Conservation (phyloP, 371 early-diverging fungal genomes). For the Chytridiales sp. region DNA sequence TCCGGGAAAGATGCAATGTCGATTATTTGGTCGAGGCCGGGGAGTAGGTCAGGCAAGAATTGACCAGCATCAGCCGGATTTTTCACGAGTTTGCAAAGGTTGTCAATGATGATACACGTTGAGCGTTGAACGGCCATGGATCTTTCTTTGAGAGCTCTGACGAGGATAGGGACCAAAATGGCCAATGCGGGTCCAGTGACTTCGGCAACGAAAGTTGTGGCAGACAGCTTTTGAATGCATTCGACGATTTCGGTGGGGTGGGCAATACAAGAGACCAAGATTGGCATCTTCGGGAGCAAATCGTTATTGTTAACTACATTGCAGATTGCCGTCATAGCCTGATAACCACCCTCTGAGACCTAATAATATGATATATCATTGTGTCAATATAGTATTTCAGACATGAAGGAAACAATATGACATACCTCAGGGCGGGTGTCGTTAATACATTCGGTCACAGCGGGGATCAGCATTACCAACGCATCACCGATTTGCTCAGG, state of each 20-base stretch:
- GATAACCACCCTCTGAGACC: slow-evolving; percentile 50
- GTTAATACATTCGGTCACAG: slow-evolving; percentile 66
- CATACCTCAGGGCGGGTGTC: slow-evolving; percentile 74
- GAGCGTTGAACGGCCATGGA: slow-evolving; percentile 36
- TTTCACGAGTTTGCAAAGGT: slow-evolving; percentile 81
- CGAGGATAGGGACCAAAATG: slow-evolving; percentile 71
- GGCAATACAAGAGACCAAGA: slow-evolving; percentile 72
- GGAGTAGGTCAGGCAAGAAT: slow-evolving; percentile 78
- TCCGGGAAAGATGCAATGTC: slow-evolving; percentile 82
- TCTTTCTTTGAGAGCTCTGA: slow-evolving; percentile 45
- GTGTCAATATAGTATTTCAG: background rate
- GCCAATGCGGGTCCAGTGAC: slow-evolving; percentile 78
- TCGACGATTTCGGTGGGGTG: slow-evolving; percentile 66
- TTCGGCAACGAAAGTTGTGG: slow-evolving; percentile 77
- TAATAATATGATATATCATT: background rate
- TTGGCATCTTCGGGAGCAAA: slow-evolving; percentile 65
- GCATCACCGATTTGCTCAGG: slow-evolving; percentile 65
- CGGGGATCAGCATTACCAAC: slow-evolving; percentile 71
- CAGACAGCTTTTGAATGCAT: slow-evolving; percentile 70
- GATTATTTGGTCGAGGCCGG: slow-evolving; percentile 71
- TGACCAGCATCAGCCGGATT: slow-evolving; percentile 77
- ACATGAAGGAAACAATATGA: background rate
- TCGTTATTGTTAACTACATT: slow-evolving; percentile 76
- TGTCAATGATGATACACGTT: slow-evolving; percentile 54
- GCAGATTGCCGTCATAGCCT: slow-evolving; percentile 67